phyloP scores from a whole-genome alignment of 2,329 filamentous ascomycete species.

The Neopestalotiopsis rosae region DNA sequence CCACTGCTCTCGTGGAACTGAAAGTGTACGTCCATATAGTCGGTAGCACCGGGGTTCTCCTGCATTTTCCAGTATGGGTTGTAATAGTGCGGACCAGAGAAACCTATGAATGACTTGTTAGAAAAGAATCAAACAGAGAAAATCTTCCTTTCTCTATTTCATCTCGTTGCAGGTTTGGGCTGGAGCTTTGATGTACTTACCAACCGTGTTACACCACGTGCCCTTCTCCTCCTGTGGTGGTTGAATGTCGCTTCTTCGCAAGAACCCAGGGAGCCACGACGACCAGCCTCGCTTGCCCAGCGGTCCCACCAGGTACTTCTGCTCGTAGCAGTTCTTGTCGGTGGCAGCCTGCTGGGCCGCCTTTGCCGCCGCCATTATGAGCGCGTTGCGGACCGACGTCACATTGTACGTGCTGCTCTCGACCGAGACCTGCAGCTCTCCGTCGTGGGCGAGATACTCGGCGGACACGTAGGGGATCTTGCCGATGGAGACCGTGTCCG shows the following conservation, averaged over 20 bases:
- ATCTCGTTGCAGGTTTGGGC: not conserved
- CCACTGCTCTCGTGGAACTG: slow-evolving; percentile 17
- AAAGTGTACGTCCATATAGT: slow-evolving; percentile 20
- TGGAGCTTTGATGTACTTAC: not conserved
- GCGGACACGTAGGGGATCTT: slow-evolving; percentile 13
- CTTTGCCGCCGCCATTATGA: slow-evolving; percentile 17
- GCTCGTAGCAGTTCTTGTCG: slow-evolving; percentile 33
- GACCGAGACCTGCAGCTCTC: slow-evolving; percentile 20
- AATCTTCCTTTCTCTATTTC: not conserved
- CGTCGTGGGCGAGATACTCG: slow-evolving; percentile 13
- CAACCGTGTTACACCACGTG: slow-evolving; percentile 21
- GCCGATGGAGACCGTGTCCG: slow-evolving; percentile 16
- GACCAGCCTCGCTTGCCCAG: slow-evolving; percentile 16
- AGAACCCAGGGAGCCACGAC: slow-evolving; percentile 4
- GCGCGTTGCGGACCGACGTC: slow-evolving; percentile 14
- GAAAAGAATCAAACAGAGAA: not conserved
- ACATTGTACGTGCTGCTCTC: slow-evolving; percentile 23
- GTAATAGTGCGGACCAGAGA: slow-evolving; percentile 21
- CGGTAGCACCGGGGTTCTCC: slow-evolving; percentile 15
- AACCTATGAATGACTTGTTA: not conserved
- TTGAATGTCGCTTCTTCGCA: not conserved
- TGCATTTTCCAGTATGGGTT: slow-evolving; percentile 20
- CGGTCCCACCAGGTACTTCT: slow-evolving; percentile 25
- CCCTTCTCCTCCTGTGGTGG: slow-evolving; percentile 12
- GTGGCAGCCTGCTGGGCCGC: slow-evolving; percentile 29